These are phyloP conservation scores for Terfezia boudieri DNA, from an alignment of 495 filamentous ascomycete species.

Conservation along the genomic window DNA sequence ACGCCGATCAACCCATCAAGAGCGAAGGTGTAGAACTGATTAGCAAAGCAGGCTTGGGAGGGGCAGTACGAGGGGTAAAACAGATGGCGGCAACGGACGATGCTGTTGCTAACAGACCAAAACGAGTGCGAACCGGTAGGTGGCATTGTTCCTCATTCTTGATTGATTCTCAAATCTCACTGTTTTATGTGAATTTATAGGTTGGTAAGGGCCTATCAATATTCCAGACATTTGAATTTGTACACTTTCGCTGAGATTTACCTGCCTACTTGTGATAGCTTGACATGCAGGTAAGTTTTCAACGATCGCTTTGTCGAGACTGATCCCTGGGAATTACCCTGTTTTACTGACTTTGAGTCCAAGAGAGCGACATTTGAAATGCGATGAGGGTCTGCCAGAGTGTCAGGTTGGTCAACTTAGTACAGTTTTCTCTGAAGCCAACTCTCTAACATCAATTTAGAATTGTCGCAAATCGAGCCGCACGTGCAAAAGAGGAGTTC, in stretches of 20 bases:
- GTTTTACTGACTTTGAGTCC: background rate
- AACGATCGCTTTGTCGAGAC: background rate
- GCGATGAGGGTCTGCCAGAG: conserved; percentile 10
- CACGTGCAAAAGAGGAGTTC: conserved; percentile 63
- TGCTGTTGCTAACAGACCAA: conserved; percentile 18
- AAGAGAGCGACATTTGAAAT: conserved; percentile 38
- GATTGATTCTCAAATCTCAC: conserved; percentile 7
- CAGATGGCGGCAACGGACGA: conserved; percentile 16
- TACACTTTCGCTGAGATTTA: background rate
- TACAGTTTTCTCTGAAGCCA: too few relatives aligned
- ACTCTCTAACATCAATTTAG: conserved; percentile 7
- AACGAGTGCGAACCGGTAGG: conserved; percentile 21
- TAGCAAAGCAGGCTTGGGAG: background rate
- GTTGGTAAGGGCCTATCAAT: conserved; percentile 15
- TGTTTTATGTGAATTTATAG: conserved; percentile 6
- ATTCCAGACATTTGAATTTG: conserved; percentile 1
- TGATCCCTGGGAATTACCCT: too few relatives aligned
- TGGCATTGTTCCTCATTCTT: conserved; percentile 1
- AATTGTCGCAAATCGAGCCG: conserved; percentile 82
- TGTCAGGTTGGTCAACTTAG: background rate
- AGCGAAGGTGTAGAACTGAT: background rate
- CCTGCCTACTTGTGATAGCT: conserved; percentile 4
- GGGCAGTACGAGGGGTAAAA: background rate
- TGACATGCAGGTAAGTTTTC: conserved; percentile 15
- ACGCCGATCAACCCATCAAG: background rate